Base-by-base conservation (phyloP, 2,329 filamentous ascomycete species). In the Fusarium pininemorale region DNA sequence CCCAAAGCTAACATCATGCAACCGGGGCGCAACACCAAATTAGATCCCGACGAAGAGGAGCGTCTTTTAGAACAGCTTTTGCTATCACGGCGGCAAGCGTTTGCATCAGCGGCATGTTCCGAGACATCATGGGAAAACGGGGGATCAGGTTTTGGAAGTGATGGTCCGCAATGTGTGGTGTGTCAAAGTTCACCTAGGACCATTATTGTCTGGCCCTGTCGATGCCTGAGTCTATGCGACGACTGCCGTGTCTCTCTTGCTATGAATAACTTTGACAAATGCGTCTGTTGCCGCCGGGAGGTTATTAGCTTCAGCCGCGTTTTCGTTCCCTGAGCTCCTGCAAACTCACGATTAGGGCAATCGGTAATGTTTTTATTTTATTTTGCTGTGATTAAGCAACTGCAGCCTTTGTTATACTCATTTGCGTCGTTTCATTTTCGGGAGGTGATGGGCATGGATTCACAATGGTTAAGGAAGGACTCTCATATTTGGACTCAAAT, bases 221-320 rank as follows among this genome's bases (percentile, higher is more conserved):
- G 96, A 6, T 99, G 96, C 80, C 87, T 99, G 66, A 96, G 94
- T 75, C 87, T 98, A 18, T 98, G 96, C 80, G 96, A 99, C 81
- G 96, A 98, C 75, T 98, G 96, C 80, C 89, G 96, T 38, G 93
- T 98, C 41, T 96, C 94, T 48, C 87, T 98, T 71, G 96, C 96
- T 7, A 95, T 97, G 91, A 97, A 98, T 81, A 98, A 98, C 81
- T 98, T 97, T 81, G 94, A 95, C 73, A 97, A 94, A 80, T 99
- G 96, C 80, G 95, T 98, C 44, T 98, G 96, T 79, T 98, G 96
- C 82, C 89, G 96, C 57, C 90, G 94, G 64, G 93, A 96, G 77
- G 94, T 98, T 37, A 90, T 91, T 63, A 96, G 95, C 62, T 98
- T 98, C 82, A 95, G 94, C 75, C 90, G 94, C 76, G 90, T 99